A percentile compares a stretch with the other conserved stretches of the same genome.
phyloP scores from a whole-genome alignment of 2,329 filamentous ascomycete genomes.

The Tolypocladium tropicale region DNA sequence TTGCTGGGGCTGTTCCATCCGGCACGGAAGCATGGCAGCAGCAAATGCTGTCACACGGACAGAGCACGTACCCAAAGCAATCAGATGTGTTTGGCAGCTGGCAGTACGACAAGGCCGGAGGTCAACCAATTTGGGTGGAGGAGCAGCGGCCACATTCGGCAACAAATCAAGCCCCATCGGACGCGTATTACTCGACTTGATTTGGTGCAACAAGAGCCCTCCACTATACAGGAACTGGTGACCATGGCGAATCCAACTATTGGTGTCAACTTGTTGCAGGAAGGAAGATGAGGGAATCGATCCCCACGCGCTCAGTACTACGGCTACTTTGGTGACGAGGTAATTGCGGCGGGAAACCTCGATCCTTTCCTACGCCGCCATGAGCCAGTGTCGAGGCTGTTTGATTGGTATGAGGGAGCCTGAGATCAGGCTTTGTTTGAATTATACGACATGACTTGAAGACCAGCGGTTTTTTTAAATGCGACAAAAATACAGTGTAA shows the following conservation, averaged over 20 bases:
- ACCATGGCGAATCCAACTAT: neutral
- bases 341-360: neutral
- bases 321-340: neutral
- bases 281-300: neutral
- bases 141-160: conserved; percentile 4
- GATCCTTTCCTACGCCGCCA: neutral
- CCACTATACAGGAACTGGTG: neutral
- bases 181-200: conserved; percentile 10
- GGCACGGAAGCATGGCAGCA: conserved; percentile 35
- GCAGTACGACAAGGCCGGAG: conserved; percentile 18
- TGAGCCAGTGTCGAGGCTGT: neutral
- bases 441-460: neutral
- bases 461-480: neutral
- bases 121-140: conserved; percentile 7
- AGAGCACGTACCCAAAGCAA: conserved; percentile 25
- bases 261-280: no score
- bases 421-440: neutral
- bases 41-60: conserved; percentile 18
- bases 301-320: neutral
- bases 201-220: neutral
- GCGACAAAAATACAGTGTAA: neutral
- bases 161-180: conserved; percentile 7
- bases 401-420: neutral
- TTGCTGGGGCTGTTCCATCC: conserved; percentile 20
- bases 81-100: conserved; percentile 27